Evolutionary conservation across 176 grass and related monocot genomes (phyloP).

Genomic region (Saccharum officinarum): DNA sequence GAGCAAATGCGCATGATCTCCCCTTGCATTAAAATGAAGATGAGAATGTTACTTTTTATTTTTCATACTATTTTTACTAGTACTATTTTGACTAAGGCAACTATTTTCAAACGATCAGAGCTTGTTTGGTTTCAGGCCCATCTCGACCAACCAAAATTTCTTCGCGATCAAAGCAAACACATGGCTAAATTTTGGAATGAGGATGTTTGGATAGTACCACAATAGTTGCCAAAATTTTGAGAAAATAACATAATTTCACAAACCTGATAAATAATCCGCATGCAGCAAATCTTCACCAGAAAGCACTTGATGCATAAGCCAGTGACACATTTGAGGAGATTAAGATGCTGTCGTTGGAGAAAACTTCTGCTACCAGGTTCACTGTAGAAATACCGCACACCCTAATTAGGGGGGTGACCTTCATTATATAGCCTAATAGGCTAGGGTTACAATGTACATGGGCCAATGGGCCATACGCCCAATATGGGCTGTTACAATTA

Average conservation of each 20-base stretch:
- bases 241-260: neutral
- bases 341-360: neutral
- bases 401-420: no score
- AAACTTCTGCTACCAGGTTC: neutral
- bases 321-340: neutral
- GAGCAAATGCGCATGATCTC: neutral
- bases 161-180: neutral
- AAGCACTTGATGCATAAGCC: neutral
- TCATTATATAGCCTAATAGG: no score
- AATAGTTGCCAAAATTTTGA: no score
- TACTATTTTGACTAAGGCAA: neutral
- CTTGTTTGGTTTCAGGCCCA: neutral
- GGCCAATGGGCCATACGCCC: no score
- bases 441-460: no score
- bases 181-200: neutral
- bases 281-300: neutral
- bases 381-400: no score
- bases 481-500: no score
- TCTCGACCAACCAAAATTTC: neutral
- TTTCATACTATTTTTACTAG: neutral
- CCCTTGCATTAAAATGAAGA: neutral
- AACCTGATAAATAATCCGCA: neutral
- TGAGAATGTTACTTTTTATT: neutral
- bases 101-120: neutral
- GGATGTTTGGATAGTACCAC: neutral